A percentile compares a stretch with the other conserved stretches of the same genome.
These are phyloP conservation scores for Stachybotrys chlorohalonatus DNA, from an alignment of 2,329 filamentous ascomycete genomes.

Conservation along the genomic window DNA sequence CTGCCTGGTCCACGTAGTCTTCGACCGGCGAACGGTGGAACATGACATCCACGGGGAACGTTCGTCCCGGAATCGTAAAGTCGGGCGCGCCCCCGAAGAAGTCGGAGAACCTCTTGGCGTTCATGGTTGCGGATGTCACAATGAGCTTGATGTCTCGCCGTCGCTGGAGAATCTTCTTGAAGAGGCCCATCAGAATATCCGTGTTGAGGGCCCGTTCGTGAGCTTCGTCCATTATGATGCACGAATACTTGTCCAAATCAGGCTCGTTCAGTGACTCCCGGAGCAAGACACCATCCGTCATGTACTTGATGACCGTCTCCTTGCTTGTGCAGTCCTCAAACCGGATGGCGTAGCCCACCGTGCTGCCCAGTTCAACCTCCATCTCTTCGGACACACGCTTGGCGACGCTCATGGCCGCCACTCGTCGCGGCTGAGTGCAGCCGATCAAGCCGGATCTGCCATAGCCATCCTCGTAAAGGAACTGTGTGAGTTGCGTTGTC, in stretches of 20 bases:
- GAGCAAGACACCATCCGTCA: conserved; percentile 94
- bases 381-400: conserved; percentile 98
- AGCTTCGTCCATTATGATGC: conserved; percentile 99
- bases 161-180: conserved; percentile 91
- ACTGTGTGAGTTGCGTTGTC: conserved; percentile 95
- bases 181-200: conserved; percentile 91
- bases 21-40: conserved; percentile 92
- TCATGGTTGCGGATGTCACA: conserved; percentile 98
- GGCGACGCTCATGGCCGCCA: conserved; percentile 97
- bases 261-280: conserved; percentile 88
- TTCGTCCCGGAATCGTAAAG: conserved; percentile 91
- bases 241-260: conserved; percentile 92
- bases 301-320: conserved; percentile 95
- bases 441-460: conserved; percentile 82
- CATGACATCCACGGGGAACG: conserved; percentile 94
- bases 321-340: conserved; percentile 98
- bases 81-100: conserved; percentile 96
- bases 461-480: conserved; percentile 92
- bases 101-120: conserved; percentile 87
- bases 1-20: conserved; percentile 94
- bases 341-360: conserved; percentile 93
- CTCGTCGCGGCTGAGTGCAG: conserved; percentile 91
- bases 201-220: conserved; percentile 96
- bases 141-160: conserved; percentile 91
- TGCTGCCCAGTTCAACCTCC: conserved; percentile 80